These are phyloP conservation scores for Populus deltoides DNA, from an alignment of 345 rosid genomes.

Conservation along the genomic window DNA sequence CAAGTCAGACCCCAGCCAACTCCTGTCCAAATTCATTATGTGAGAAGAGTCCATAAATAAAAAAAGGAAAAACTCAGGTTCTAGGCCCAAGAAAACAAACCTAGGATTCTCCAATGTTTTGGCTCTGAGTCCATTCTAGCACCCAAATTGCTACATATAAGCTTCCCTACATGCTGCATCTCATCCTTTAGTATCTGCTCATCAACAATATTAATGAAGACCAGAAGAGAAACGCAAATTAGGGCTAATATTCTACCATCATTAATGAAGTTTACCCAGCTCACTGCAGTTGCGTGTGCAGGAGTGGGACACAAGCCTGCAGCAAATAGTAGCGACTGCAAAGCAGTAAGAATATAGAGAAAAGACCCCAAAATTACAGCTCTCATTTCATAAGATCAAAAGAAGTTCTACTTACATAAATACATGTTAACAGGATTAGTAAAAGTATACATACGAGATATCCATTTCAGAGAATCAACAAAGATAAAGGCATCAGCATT, in stretches of 20 bases:
- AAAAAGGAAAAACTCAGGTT: not conserved
- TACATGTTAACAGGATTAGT: not conserved
- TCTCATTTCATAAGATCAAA: not conserved
- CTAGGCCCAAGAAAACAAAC: conserved; percentile 31
- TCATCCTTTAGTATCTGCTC: conserved; percentile 86
- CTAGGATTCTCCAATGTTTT: conserved; percentile 84
- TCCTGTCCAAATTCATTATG: conserved; percentile 4
- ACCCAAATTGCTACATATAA: conserved; percentile 89
- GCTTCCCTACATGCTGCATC: conserved; percentile 93
- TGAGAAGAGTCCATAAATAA: not conserved
- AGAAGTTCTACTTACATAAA: not conserved
- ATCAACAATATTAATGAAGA: conserved; percentile 9
- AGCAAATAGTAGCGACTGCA: conserved; percentile 97
- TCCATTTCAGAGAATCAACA: not conserved
- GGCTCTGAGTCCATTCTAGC: conserved; percentile 99
- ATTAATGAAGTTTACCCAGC: conserved; percentile 66
- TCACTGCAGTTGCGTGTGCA: conserved; percentile 89
- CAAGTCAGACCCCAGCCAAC: conserved; percentile 13
- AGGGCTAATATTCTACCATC: not conserved
- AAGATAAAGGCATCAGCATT: not conserved
- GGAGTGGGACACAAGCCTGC: conserved; percentile 96
- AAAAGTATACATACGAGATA: not conserved
- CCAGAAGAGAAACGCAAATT: not conserved
- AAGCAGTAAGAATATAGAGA: conserved; percentile 42
- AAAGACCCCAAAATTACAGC: conserved; percentile 3